A percentile compares a stretch with the other conserved stretches of the same genome.
phyloP scores from a whole-genome alignment of 163 green algal species.

The Trebouxia gelatinosa region DNA sequence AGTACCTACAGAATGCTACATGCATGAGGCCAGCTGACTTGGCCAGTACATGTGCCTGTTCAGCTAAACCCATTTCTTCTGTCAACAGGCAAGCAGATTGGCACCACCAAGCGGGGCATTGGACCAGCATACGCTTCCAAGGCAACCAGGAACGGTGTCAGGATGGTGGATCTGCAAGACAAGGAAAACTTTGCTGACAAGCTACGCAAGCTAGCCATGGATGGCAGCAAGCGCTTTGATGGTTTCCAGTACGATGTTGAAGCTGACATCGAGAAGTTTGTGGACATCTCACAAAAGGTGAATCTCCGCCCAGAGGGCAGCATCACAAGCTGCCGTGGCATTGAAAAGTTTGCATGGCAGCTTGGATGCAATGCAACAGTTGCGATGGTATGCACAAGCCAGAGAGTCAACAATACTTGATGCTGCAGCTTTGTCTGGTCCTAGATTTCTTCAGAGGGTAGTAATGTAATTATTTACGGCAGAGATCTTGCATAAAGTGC shows the following conservation, averaged over 20 bases:
- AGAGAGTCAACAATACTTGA: too few relatives aligned
- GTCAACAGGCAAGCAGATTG: conserved; percentile 45
- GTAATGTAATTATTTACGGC: too few relatives aligned
- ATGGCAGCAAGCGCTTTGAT: conserved; percentile 81
- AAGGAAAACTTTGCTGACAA: conserved; percentile 70
- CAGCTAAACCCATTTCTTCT: too few relatives aligned
- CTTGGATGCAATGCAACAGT: too few relatives aligned
- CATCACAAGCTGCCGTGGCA: too few relatives aligned
- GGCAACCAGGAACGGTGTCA: conserved; percentile 89
- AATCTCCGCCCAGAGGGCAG: not conserved
- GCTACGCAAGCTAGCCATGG: conserved; percentile 70
- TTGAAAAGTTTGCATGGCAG: too few relatives aligned
- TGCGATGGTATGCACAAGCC: not conserved
- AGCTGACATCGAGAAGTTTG: conserved; percentile 85
- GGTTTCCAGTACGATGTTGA: conserved; percentile 87
- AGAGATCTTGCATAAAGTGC: too few relatives aligned
- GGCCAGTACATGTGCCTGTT: too few relatives aligned
- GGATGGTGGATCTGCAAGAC: conserved; percentile 85
- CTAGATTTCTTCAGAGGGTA: too few relatives aligned
- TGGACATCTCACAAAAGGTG: conserved; percentile 58
- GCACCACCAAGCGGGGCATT: conserved; percentile 98
- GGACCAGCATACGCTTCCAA: conserved; percentile 96
- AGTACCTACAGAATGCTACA: too few relatives aligned
- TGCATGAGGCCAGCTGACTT: too few relatives aligned
- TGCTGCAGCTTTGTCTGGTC: not conserved